phyloP scores from a whole-genome alignment of 2,329 filamentous ascomycete species.

The Coleophoma eucalyptorum region DNA sequence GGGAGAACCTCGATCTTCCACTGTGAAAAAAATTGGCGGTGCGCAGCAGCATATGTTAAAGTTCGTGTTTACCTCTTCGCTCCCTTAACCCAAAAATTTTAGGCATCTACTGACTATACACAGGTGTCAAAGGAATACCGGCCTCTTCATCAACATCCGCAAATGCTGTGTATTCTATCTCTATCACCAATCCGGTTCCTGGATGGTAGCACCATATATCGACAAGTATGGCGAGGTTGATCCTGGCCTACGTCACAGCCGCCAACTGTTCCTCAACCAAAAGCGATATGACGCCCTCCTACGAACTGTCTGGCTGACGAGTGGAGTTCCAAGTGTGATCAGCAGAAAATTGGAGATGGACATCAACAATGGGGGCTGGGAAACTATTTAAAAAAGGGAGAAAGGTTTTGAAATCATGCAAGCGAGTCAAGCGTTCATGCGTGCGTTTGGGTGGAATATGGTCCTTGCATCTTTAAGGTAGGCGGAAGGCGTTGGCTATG shows the following conservation, averaged over 20 bases:
- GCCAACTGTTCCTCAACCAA: constrained; percentile 90
- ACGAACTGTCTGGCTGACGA: constrained; percentile 79
- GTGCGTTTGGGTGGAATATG: no score
- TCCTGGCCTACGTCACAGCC: constrained; percentile 79
- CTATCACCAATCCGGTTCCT: constrained; percentile 78
- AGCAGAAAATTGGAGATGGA: constrained; percentile 88
- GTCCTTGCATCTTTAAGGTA: no score
- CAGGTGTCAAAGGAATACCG: constrained; percentile 84
- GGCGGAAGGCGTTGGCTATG: no score
- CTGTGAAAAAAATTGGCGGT: constrained; percentile 61
- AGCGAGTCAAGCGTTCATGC: no score
- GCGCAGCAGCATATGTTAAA: constrained; percentile 86
- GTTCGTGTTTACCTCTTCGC: constrained; percentile 46
- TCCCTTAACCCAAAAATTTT: neutral
- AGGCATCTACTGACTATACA: constrained; percentile 4
- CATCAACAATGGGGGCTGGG: constrained; percentile 97
- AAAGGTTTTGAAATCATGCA: no score
- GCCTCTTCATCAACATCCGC: constrained; percentile 94
- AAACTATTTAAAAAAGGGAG: constrained; percentile 52
- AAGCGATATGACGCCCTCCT: constrained; percentile 88
- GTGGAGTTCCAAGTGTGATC: constrained; percentile 85
- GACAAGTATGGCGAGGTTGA: constrained; percentile 96
- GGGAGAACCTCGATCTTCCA: constrained; percentile 30
- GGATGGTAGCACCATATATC: constrained; percentile 84
- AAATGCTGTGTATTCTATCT: constrained; percentile 92